Evolutionary conservation across 2,329 filamentous ascomycete genomes (phyloP).

Genomic region (Podosphaera xanthii): DNA sequence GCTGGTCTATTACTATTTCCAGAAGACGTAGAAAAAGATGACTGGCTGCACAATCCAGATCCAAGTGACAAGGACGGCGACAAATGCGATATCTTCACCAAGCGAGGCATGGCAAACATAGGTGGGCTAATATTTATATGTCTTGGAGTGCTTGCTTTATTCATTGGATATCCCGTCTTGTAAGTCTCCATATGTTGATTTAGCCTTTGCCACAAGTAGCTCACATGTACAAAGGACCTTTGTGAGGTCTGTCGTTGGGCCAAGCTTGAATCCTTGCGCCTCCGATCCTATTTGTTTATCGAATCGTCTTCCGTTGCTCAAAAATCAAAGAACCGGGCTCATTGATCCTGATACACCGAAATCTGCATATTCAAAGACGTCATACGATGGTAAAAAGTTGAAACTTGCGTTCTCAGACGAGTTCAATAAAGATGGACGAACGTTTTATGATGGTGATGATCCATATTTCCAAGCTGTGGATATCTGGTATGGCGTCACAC

Average conservation of each 20-base stretch:
- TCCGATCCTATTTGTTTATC: constrained; percentile 20
- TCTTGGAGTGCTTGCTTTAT: constrained; percentile 37
- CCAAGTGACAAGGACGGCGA: constrained; percentile 35
- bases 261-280: constrained; percentile 13
- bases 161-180: constrained; percentile 48
- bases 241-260: constrained; percentile 20
- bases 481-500: constrained; percentile 49
- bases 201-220: constrained; percentile 2
- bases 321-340: constrained; percentile 35
- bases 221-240: constrained; percentile 28
- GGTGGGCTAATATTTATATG: constrained; percentile 37
- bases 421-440: constrained; percentile 42
- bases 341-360: constrained; percentile 47
- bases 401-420: constrained; percentile 47
- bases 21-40: constrained; percentile 52
- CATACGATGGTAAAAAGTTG: constrained; percentile 34
- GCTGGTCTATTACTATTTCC: constrained; percentile 44
- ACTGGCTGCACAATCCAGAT: constrained; percentile 48
- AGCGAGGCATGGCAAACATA: constrained; percentile 38
- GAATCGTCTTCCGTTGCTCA: constrained; percentile 22
- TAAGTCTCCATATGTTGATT: constrained; percentile 21
- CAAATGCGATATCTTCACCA: constrained; percentile 42
- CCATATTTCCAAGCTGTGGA: constrained; percentile 45
- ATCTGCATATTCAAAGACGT: constrained; percentile 29
- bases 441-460: constrained; percentile 50